These are phyloP conservation scores for Magnolia sinica DNA, from an alignment of 164 flowering plant genomes.

Conservation along the genomic window DNA sequence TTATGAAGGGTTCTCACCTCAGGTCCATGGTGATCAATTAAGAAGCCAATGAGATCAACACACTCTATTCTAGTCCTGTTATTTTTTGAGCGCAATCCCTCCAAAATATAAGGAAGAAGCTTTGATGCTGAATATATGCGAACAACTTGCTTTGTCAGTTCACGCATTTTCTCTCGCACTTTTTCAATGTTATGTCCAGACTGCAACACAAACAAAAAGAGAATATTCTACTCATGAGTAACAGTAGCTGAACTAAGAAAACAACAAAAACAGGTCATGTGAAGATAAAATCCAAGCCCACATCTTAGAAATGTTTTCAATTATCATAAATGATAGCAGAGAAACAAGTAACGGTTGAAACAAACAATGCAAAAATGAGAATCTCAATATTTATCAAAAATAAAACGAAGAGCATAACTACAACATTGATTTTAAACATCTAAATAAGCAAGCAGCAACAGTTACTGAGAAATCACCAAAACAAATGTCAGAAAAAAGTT, in stretches of 20 bases:
- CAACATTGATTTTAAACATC: neutral
- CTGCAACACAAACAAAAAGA: constrained; percentile 37
- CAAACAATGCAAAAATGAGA: neutral
- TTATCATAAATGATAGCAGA: neutral
- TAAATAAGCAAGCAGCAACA: neutral
- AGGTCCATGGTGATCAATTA: constrained; percentile 71
- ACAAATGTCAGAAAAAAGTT: neutral
- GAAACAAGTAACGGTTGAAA: neutral
- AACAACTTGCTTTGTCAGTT: constrained; percentile 71
- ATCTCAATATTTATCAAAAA: neutral
- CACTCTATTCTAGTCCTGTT: constrained; percentile 91
- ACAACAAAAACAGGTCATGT: neutral
- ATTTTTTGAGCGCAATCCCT: constrained; percentile 93
- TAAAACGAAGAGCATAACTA: neutral
- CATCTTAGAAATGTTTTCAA: neutral
- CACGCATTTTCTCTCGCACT: constrained; percentile 90
- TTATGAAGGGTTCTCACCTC: constrained; percentile 48
- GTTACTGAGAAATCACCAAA: neutral
- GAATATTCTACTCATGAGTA: neutral
- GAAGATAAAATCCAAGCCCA: neutral
- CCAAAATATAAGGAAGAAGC: constrained; percentile 77
- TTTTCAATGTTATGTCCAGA: constrained; percentile 97
- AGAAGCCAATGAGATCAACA: constrained; percentile 78
- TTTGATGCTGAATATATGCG: constrained; percentile 67
- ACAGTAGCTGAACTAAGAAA: neutral